These are phyloP conservation scores for Apiotrichum domesticum DNA, from an alignment of 1,284 basidiomycete genomes.

Conservation along the genomic window DNA sequence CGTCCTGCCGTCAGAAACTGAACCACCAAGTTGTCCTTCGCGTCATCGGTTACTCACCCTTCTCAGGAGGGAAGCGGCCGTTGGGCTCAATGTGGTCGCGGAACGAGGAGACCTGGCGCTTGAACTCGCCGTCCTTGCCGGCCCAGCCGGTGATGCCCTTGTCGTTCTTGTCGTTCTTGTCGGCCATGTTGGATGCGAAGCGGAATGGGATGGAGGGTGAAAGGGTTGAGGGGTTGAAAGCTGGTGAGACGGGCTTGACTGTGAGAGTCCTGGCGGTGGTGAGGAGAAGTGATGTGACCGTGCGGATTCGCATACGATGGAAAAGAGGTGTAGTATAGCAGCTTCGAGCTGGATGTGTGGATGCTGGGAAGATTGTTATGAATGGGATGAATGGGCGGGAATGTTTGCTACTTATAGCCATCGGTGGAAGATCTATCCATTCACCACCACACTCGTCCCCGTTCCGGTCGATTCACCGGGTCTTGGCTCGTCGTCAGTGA, in stretches of 20 bases:
- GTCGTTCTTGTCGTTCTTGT: too few species aligned
- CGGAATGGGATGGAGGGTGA: background rate
- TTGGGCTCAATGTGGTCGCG: slow-evolving; percentile 65
- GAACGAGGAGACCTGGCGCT: slow-evolving; percentile 67
- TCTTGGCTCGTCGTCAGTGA: too few species aligned
- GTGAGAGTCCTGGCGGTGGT: background rate
- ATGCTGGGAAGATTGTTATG: too few species aligned
- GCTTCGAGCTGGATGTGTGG: too few species aligned
- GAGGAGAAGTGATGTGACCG: background rate
- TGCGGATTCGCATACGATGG: background rate
- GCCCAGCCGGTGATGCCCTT: slow-evolving; percentile 58
- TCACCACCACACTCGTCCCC: too few species aligned
- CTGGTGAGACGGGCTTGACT: background rate
- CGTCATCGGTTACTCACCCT: slow-evolving; percentile 52
- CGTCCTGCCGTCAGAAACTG: slow-evolving; percentile 55
- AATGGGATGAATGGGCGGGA: too few species aligned
- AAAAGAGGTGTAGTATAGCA: too few species aligned
- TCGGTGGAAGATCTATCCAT: too few species aligned
- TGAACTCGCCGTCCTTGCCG: slow-evolving; percentile 69
- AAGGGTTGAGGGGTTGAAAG: background rate
- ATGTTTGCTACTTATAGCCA: too few species aligned
- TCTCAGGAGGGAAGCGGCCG: slow-evolving; percentile 72
- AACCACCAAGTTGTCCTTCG: background rate
- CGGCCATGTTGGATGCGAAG: background rate
- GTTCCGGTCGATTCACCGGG: too few species aligned